phyloP scores from a whole-genome alignment of 2,329 filamentous ascomycete genomes.

The Chaetomiaceae sp. region DNA sequence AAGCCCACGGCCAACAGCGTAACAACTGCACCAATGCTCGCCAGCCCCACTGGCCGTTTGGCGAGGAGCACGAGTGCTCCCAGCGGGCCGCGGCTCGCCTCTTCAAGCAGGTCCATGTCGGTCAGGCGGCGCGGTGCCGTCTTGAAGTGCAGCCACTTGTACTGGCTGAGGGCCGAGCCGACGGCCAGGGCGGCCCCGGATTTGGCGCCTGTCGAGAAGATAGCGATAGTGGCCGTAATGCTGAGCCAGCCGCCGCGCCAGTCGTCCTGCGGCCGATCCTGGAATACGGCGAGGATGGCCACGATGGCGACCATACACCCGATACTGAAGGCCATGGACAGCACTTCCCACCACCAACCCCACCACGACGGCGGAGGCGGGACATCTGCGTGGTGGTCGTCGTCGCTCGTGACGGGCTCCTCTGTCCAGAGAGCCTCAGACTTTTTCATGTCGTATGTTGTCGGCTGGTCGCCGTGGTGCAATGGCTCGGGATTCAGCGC shows the following conservation, averaged over 20 bases:
- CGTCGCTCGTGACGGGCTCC: too few relatives aligned
- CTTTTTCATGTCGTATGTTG: too few relatives aligned
- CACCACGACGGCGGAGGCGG: too few relatives aligned
- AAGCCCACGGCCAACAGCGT: constrained; percentile 14
- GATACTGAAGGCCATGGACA: constrained; percentile 3
- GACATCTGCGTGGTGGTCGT: too few relatives aligned
- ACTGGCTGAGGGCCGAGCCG: constrained; percentile 18
- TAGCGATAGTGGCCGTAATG: constrained; percentile 19
- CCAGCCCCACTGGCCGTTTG: constrained; percentile 2
- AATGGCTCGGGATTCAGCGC: too few relatives aligned
- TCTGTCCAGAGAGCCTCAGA: too few relatives aligned
- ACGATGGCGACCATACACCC: constrained; percentile 12
- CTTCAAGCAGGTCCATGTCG: constrained; percentile 22
- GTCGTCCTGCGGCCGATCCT: constrained; percentile 6
- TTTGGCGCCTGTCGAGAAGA: constrained; percentile 17
- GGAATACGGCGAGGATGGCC: constrained; percentile 12
- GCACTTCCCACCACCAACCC: constrained; percentile 14
- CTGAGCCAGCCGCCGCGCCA: constrained; percentile 16
- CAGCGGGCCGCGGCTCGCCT: constrained; percentile 18
- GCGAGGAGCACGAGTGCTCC: constrained; percentile 14
- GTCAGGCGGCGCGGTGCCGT: neutral
- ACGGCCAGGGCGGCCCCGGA: constrained; percentile 9
- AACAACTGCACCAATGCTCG: constrained; percentile 14
- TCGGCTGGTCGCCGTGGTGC: too few relatives aligned
- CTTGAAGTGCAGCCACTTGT: constrained; percentile 22